phyloP scores from a whole-genome alignment of 495 filamentous ascomycete genomes.

The Cetradonia linearis region DNA sequence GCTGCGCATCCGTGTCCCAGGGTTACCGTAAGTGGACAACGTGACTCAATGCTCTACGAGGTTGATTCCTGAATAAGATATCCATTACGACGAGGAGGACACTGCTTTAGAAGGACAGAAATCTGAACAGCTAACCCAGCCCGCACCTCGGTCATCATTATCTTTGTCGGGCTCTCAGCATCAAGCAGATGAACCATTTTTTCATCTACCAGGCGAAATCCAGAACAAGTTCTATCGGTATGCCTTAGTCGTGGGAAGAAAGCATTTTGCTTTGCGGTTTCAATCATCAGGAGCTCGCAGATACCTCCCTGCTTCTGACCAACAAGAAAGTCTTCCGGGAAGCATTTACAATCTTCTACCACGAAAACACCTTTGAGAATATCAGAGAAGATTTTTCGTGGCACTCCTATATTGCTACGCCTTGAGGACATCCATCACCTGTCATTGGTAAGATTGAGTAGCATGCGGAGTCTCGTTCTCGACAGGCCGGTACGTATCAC shows the following conservation, averaged over 20 bases:
- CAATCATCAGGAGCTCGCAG: not conserved
- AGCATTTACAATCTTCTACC: slow-evolving; percentile 8
- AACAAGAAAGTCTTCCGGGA: slow-evolving; percentile 10
- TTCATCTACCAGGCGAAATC: slow-evolving; percentile 10
- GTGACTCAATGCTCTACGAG: not conserved
- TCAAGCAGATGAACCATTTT: not conserved
- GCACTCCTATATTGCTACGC: slow-evolving; percentile 6
- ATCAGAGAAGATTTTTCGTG: not conserved
- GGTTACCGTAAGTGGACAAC: not conserved
- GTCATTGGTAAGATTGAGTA: not conserved
- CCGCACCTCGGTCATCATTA: not conserved
- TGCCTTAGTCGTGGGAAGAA: not conserved
- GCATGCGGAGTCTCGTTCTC: not conserved
- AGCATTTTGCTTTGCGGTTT: not conserved
- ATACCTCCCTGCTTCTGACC: not conserved
- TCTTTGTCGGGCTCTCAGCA: not conserved
- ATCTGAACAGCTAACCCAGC: not conserved
- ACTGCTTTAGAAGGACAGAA: not conserved
- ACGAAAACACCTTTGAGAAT: slow-evolving; percentile 7
- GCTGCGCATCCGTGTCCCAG: slow-evolving; percentile 1
- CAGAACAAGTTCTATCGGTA: slow-evolving; percentile 9
- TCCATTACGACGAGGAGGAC: not conserved
- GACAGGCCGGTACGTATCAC: slow-evolving; percentile 7
- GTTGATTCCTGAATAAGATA: not conserved
- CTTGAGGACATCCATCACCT: not conserved